phyloP scores from a whole-genome alignment of 331 rosid genomes.

The Malus hybrid region DNA sequence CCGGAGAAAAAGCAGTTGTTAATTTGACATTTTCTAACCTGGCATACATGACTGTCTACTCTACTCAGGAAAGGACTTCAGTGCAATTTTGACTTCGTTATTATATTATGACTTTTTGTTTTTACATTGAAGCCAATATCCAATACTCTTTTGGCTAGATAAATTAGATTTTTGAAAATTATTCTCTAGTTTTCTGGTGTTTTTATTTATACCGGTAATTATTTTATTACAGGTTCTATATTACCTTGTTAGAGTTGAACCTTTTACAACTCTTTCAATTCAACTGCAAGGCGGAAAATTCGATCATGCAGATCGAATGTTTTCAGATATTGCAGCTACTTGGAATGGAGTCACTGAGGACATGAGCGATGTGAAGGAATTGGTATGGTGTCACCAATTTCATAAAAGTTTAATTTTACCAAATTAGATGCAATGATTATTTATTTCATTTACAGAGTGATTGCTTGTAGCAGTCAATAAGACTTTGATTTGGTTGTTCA shows the following conservation, averaged over 20 bases:
- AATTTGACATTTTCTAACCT: neutral
- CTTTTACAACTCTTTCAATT: conserved; percentile 90
- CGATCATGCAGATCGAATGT: conserved; percentile 99
- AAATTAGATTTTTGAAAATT: neutral
- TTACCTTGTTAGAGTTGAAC: conserved; percentile 96
- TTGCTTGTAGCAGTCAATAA: conserved; percentile 3
- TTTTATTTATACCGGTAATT: neutral
- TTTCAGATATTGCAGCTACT: conserved; percentile 81
- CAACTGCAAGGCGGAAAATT: conserved; percentile 97
- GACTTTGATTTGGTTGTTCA: neutral
- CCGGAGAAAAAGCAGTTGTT: neutral
- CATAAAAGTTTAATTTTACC: conserved; percentile 1
- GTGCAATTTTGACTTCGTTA: neutral
- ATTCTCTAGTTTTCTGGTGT: conserved; percentile 12
- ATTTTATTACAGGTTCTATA: conserved; percentile 69
- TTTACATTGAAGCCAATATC: neutral
- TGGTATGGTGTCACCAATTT: conserved; percentile 47
- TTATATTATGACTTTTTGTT: neutral
- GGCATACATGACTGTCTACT: neutral
- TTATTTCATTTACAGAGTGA: conserved; percentile 7
- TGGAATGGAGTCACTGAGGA: conserved; percentile 97
- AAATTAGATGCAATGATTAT: neutral
- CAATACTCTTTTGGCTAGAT: neutral
- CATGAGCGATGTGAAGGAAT: conserved; percentile 98
- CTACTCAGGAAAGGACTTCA: neutral